Conservation (phyloP, 176 grass and related monocot species). For the sorghum (Sorghum bicolor) region DNA sequence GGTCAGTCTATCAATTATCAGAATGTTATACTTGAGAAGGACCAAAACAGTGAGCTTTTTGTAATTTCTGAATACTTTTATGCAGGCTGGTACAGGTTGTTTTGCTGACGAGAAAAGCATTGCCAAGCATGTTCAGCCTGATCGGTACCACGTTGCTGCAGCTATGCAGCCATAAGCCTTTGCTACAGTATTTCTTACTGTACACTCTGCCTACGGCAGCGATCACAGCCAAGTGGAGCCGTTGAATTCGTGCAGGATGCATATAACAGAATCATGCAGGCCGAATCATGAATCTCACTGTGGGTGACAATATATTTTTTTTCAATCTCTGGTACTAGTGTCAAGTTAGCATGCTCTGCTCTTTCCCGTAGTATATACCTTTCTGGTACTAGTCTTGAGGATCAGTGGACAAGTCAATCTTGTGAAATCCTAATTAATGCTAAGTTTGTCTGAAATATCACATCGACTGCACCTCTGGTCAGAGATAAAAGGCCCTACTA, state of each 20-base stretch:
- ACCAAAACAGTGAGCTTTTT: conserved; percentile 4
- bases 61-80: background rate
- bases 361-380: background rate
- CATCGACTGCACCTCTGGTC: too few species aligned
- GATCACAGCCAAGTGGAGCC: too few species aligned
- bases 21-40: background rate
- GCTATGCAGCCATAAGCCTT: too few species aligned
- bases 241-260: background rate
- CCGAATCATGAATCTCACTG: conserved; percentile 11
- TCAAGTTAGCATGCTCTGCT: background rate
- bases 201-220: too few species aligned
- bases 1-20: background rate
- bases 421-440: background rate
- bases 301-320: background rate
- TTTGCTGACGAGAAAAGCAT: conserved; percentile 2
- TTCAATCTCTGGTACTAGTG: conserved; percentile 17
- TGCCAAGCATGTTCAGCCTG: background rate
- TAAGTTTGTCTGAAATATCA: background rate
- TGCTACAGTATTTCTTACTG: too few species aligned
- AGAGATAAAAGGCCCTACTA: background rate
- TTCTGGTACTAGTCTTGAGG: background rate
- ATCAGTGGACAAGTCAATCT: background rate
- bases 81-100: background rate
- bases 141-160: too few species aligned
- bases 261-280: conserved; percentile 6